Percentiles rank a stretch among this genome's conserved stretches.
Conservation (phyloP, 306 rosid genomes). For the peach (Prunus persica) region Prunus_persica_NCBIv2 NC_034013.1:6730001-6730500, state of each 20-base stretch:
- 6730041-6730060: conserved; percentile 72
- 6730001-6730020: conserved; percentile 69
- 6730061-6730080: conserved; percentile 61
- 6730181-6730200: conserved; percentile 72
- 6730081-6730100: conserved; percentile 3
- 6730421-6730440: conserved; percentile 1
- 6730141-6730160: conserved; percentile 3
- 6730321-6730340: not conserved
- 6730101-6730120: not conserved
- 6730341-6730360: not conserved
- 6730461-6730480: not conserved
- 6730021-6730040: conserved; percentile 76
- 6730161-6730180: conserved; percentile 2
- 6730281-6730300: not conserved
- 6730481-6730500: not conserved
- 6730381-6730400: conserved; percentile 84
- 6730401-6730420: conserved; percentile 70
- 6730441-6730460: not conserved
- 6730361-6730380: conserved; percentile 67
- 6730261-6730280: conserved; percentile 36
- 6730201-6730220: conserved; percentile 81
- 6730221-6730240: conserved; percentile 92
- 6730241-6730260: conserved; percentile 92
- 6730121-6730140: not conserved
- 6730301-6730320: not conserved